Base-by-base conservation (phyloP, 1,139 yeast genomes). In the Waltiozyma sp. region DNA sequence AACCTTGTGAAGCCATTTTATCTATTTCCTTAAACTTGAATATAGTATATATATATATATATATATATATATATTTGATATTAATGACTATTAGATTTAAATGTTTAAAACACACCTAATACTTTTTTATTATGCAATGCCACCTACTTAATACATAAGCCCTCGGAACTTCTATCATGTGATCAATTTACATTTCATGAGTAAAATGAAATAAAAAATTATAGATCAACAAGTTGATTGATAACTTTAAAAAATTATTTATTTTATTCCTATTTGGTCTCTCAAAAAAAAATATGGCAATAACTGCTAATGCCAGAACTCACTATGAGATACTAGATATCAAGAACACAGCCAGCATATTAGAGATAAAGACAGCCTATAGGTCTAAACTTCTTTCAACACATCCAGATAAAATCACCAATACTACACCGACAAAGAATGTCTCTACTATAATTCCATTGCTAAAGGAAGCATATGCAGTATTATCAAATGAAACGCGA, bases 331-430 rank as follows among this genome's bases (percentile, higher is more conserved):
- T 79, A 0, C 66, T 84, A 11, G 79, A 72, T 0, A 61, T 82
- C 2, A 51, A 55, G 0, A 59, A 64, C 2, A 61, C 62, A 9
- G 71, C 77, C 0, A 44, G 63, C 0, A 49, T 51, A 0, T 51
- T 49, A 2, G 77, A 73, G 15, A 68, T 88, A 23, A 79, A 76
- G 51, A 57, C 58, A 14, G 87, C 91, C 0, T 88, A 87, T 56
- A 72, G 70, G 45, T 62, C 60, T 34, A 72, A 70, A 16, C 66
- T 87, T n/a, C 64, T 88, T 4, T 57, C 60, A 6, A 60, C 73
- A 10, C 96, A 87, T 58, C 96, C 96, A 0, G 96, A 87, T 55
- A 87, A 87, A 56, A 63, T 63, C 33, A 54, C 50, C 37, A 54
- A 47, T 37, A 31, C 31, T 10, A 6, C 8, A 3, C 13, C 36